Percentiles rank a stretch among this genome's conserved stretches.
Evolutionary conservation across 768 basidiomycete genomes (phyloP).

Genomic region (Sistotremastrum suecicum): DNA sequence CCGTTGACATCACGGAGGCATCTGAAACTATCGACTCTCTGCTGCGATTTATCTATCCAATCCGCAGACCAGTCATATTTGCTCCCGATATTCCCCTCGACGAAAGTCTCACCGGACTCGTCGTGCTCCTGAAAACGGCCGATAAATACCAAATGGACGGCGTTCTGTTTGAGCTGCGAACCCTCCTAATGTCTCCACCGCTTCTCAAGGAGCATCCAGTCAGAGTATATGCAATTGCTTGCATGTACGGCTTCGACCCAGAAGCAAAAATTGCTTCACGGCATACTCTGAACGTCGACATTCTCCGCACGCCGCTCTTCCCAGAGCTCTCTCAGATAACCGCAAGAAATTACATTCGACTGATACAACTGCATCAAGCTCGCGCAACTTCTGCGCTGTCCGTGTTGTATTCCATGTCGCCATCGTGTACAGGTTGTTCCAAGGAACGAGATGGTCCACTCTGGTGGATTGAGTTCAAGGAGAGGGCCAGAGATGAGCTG

Average conservation of each 20-base stretch:
- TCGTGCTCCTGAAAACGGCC: slow-evolving; percentile 25
- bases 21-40: slow-evolving; percentile 3
- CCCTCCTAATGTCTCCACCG: slow-evolving; percentile 25
- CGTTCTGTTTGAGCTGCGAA: slow-evolving; percentile 27
- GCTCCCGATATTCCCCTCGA: no score
- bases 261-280: slow-evolving; percentile 29
- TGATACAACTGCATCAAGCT: no score
- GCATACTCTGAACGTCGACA: slow-evolving; percentile 24
- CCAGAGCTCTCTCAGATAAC: slow-evolving; percentile 11
- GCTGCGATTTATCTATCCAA: slow-evolving; percentile 5
- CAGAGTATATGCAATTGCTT: slow-evolving; percentile 32
- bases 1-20: slow-evolving; percentile 3
- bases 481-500: no score
- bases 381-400: no score
- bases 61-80: not conserved
- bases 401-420: no score
- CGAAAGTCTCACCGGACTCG: slow-evolving; percentile 6
- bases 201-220: slow-evolving; percentile 28
- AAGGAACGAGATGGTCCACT: no score
- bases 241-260: slow-evolving; percentile 29
- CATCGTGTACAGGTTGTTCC: no score
- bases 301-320: slow-evolving; percentile 22
- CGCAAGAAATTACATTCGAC: no score
- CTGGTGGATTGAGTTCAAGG: no score
- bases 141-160: slow-evolving; percentile 34